These are phyloP conservation scores for Kernera saxatilis DNA, from an alignment of 345 rosid genomes.

Conservation along the genomic window DNA sequence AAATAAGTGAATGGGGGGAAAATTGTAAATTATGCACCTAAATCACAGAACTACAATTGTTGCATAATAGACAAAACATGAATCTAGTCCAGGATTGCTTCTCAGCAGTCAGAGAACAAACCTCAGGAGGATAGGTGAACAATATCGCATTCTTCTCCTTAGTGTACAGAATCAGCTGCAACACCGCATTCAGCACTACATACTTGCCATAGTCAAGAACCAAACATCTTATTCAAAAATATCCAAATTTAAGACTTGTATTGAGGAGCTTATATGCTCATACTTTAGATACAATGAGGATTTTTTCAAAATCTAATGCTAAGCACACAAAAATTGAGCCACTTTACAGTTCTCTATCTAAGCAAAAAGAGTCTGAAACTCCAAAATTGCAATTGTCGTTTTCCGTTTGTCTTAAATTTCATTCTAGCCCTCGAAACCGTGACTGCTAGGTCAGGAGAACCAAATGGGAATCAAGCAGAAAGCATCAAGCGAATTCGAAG, in stretches of 20 bases:
- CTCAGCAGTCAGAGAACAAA: constrained; percentile 23
- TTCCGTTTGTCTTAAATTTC: neutral
- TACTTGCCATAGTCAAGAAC: constrained; percentile 82
- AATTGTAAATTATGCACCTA: neutral
- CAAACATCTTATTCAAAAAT: constrained; percentile 7
- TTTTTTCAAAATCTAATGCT: neutral
- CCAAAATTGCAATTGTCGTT: neutral
- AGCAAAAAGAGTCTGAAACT: neutral
- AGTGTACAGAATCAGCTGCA: constrained; percentile 78
- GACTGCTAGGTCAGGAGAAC: neutral
- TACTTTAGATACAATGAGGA: neutral
- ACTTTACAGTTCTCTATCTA: neutral
- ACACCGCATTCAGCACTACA: constrained; percentile 67
- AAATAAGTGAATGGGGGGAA: neutral
- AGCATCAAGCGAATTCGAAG: neutral
- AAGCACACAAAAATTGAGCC: neutral
- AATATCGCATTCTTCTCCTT: constrained; percentile 93
- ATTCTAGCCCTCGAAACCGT: neutral
- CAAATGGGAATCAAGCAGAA: neutral
- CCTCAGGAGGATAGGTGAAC: constrained; percentile 89
- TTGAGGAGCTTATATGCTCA: neutral
- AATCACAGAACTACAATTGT: neutral
- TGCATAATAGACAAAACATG: neutral
- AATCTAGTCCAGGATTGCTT: neutral
- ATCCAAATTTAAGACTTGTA: neutral